Evolutionary conservation across 177 flowering plant species (phyloP).

Genomic region (Vitis hybrid): DNA sequence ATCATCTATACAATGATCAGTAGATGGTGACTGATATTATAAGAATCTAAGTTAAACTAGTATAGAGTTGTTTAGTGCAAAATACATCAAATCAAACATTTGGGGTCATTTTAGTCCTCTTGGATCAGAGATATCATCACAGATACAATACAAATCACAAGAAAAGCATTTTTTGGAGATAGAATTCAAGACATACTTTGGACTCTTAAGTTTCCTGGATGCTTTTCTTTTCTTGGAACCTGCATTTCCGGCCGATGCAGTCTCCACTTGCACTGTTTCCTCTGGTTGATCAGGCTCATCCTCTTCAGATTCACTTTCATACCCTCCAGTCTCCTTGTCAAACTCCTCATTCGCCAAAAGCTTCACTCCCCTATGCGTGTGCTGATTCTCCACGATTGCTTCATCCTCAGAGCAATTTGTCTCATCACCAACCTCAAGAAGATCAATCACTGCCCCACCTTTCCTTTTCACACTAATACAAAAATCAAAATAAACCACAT

Average conservation of each 20-base stretch:
- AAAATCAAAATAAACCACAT: not conserved
- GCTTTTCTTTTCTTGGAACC: slow-evolving; percentile 72
- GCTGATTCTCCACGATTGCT: slow-evolving; percentile 35
- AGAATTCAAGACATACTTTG: slow-evolving; percentile 43
- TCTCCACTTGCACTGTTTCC: slow-evolving; percentile 20
- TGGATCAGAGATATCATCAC: too few species aligned
- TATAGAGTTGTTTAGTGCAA: too few species aligned
- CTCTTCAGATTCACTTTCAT: slow-evolving; percentile 51
- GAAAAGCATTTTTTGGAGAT: not conserved
- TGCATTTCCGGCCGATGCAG: slow-evolving; percentile 11
- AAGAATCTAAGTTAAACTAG: too few species aligned
- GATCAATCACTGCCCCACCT: slow-evolving; percentile 14
- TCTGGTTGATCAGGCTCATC: slow-evolving; percentile 27
- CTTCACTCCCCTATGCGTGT: slow-evolving; percentile 28
- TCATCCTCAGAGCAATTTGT: slow-evolving; percentile 24
- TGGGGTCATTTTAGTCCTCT: too few species aligned
- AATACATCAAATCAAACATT: too few species aligned
- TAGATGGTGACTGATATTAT: too few species aligned
- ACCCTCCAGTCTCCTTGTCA: slow-evolving; percentile 55
- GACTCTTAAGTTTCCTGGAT: slow-evolving; percentile 30
- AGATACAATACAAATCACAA: not conserved
- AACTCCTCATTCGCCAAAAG: slow-evolving; percentile 63
- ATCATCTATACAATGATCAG: too few species aligned
- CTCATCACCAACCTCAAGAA: slow-evolving; percentile 17
- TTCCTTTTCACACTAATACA: slow-evolving; percentile 65